Percentiles rank a stretch among this genome's conserved stretches.
phyloP scores from a whole-genome alignment of 2,329 filamentous ascomycete genomes.

The Penicillium crustosum region DNA sequence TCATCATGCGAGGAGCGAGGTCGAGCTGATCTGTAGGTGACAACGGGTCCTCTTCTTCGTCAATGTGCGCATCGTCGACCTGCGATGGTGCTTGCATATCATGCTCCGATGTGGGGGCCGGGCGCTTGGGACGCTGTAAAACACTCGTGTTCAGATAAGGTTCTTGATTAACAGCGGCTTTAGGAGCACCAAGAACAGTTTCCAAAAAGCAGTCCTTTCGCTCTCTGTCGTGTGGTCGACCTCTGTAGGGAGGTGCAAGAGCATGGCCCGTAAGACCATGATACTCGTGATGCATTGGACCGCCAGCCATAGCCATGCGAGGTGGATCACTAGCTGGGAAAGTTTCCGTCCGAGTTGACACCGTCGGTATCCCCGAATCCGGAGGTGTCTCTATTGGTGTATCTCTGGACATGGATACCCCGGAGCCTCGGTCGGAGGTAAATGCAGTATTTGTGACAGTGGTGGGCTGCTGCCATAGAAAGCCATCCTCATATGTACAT shows the following conservation, averaged over 20 bases:
- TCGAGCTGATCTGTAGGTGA: constrained; percentile 36
- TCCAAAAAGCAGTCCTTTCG: constrained; percentile 35
- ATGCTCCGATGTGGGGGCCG: constrained; percentile 4
- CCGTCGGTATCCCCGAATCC: constrained; percentile 33
- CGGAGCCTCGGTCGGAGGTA: constrained; percentile 26
- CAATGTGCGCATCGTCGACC: constrained; percentile 12
- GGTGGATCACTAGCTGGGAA: constrained; percentile 13
- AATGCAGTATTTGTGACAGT: constrained; percentile 32
- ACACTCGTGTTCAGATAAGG: constrained; percentile 30
- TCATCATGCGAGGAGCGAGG: constrained; percentile 36
- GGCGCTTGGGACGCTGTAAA: constrained; percentile 29
- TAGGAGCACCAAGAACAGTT: constrained; percentile 37
- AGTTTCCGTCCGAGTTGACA: constrained; percentile 25
- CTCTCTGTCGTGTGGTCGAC: constrained; percentile 21
- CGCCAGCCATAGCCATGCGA: constrained; percentile 3
- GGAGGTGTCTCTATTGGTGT: constrained; percentile 27
- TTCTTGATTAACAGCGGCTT: constrained; percentile 35
- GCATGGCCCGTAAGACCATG: constrained; percentile 6
- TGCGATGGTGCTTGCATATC: constrained; percentile 5
- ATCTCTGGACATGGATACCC: constrained; percentile 18
- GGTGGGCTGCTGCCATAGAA: constrained; percentile 41
- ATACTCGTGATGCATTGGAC: constrained; percentile 5
- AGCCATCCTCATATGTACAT: constrained; percentile 45
- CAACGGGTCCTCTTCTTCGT: constrained; percentile 24
- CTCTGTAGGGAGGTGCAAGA: constrained; percentile 6